Conservation (phyloP, 1,139 yeast genomes). For the Taphrina flavorubra region DNA sequence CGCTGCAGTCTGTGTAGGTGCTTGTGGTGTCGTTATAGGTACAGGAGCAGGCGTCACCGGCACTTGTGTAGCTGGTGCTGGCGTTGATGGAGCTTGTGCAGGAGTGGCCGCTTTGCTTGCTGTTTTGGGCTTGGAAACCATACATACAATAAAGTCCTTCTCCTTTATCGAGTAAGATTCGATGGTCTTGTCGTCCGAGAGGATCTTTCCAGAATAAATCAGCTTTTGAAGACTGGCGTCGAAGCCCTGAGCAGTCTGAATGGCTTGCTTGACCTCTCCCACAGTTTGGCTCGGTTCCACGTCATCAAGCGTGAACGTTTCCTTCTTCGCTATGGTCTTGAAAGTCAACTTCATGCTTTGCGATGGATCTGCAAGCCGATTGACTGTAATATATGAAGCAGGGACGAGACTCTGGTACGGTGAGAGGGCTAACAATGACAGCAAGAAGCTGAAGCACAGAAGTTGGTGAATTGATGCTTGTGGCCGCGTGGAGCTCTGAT, state of each 20-base stretch:
- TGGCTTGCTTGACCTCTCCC: constrained; percentile 69
- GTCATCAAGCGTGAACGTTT: constrained; percentile 73
- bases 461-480: constrained; percentile 5
- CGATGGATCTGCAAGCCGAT: background rate
- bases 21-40: constrained; percentile 47
- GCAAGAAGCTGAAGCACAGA: background rate
- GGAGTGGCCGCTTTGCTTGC: constrained; percentile 48
- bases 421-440: background rate
- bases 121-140: constrained; percentile 58
- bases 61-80: constrained; percentile 46
- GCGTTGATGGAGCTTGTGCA: constrained; percentile 48
- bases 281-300: constrained; percentile 75
- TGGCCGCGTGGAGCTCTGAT: constrained; percentile 21
- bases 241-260: constrained; percentile 71
- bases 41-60: constrained; percentile 48
- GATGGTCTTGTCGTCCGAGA: constrained; percentile 79
- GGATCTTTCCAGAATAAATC: constrained; percentile 89
- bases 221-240: constrained; percentile 80
- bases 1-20: constrained; percentile 49
- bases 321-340: constrained; percentile 85
- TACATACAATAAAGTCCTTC: constrained; percentile 88
- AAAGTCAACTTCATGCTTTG: constrained; percentile 73
- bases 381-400: background rate
- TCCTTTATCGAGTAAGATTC: constrained; percentile 78
- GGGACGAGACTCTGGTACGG: background rate